Evolutionary conservation across 2,329 filamentous ascomycete genomes (phyloP).

Genomic region (Fusarium luffae): DNA sequence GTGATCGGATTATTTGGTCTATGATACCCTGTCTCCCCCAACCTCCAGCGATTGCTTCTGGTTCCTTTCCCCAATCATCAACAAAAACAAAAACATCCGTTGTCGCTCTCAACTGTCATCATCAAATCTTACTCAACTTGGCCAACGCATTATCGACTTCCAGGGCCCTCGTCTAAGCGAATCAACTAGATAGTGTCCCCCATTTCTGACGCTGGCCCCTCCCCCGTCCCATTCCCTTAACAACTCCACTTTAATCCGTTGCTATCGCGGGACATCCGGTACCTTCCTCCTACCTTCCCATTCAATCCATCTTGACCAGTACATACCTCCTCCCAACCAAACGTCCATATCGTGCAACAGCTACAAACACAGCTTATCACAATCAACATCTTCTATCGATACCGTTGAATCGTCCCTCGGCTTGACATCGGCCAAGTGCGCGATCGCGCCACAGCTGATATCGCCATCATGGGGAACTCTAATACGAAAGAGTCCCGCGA

Average conservation of each 20-base stretch:
- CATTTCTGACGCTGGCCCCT: neutral
- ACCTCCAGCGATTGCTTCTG: no score
- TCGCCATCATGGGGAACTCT: slow-evolving; percentile 53
- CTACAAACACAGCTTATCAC: neutral
- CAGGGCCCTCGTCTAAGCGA: slow-evolving; percentile 8
- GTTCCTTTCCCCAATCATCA: no score
- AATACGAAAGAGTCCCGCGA: slow-evolving; percentile 56
- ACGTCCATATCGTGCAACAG: slow-evolving; percentile 24
- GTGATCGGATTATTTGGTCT: neutral
- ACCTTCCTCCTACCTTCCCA: neutral
- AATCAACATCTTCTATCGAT: neutral
- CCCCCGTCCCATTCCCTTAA: neutral
- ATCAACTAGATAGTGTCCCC: slow-evolving; percentile 18
- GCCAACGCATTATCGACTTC: neutral
- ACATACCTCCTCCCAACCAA: slow-evolving; percentile 1
- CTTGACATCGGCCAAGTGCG: slow-evolving; percentile 22
- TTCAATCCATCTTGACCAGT: slow-evolving; percentile 22
- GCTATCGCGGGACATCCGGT: slow-evolving; percentile 40
- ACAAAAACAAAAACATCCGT: slow-evolving; percentile 11
- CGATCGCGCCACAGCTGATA: slow-evolving; percentile 29
- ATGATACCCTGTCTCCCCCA: slow-evolving; percentile 9
- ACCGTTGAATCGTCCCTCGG: slow-evolving; percentile 2
- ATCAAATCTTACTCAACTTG: neutral
- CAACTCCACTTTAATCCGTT: neutral
- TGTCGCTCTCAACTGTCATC: slow-evolving; percentile 30